A percentile compares a stretch with the other conserved stretches of the same genome.
phyloP scores from a whole-genome alignment of 106 monocot genomes.

The Agapanthus africanus region DNA sequence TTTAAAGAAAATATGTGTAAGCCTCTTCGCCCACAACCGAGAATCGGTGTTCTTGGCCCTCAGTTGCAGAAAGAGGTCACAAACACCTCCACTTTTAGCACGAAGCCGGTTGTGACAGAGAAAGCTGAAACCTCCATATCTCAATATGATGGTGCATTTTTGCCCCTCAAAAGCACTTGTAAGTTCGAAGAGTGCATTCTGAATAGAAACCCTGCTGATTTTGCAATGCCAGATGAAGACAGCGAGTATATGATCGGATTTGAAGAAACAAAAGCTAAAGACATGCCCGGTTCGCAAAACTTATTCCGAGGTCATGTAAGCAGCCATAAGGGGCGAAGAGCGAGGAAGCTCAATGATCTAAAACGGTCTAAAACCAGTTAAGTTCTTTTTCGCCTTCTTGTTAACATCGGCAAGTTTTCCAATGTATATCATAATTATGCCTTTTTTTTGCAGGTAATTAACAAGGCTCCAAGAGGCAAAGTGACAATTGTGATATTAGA shows the following conservation, averaged over 20 bases:
- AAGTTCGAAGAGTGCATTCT: conserved; percentile 37
- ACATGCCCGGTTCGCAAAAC: not conserved
- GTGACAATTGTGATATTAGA: too few species aligned
- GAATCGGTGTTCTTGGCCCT: conserved; percentile 45
- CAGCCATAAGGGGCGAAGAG: conserved; percentile 16
- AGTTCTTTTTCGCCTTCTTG: conserved; percentile 3
- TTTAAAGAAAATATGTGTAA: conserved; percentile 17
- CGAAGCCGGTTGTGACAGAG: not conserved
- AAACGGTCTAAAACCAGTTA: conserved; percentile 16
- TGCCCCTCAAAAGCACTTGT: conserved; percentile 8
- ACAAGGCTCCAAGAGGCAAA: too few species aligned
- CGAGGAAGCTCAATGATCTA: conserved; percentile 32
- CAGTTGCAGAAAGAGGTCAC: conserved; percentile 51
- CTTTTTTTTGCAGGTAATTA: too few species aligned
- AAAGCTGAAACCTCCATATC: conserved; percentile 17
- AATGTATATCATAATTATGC: too few species aligned
- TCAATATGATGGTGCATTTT: conserved; percentile 10
- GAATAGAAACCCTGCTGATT: conserved; percentile 96
- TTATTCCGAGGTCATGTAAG: not conserved
- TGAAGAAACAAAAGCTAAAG: conserved; percentile 17
- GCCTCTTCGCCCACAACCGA: conserved; percentile 42
- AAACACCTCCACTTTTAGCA: conserved; percentile 7
- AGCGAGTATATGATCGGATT: conserved; percentile 54
- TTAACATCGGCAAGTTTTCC: too few species aligned
- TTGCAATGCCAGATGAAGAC: conserved; percentile 46